These are phyloP conservation scores for Candida easanensis DNA, from an alignment of 805 yeast species.

Conservation along the genomic window DNA sequence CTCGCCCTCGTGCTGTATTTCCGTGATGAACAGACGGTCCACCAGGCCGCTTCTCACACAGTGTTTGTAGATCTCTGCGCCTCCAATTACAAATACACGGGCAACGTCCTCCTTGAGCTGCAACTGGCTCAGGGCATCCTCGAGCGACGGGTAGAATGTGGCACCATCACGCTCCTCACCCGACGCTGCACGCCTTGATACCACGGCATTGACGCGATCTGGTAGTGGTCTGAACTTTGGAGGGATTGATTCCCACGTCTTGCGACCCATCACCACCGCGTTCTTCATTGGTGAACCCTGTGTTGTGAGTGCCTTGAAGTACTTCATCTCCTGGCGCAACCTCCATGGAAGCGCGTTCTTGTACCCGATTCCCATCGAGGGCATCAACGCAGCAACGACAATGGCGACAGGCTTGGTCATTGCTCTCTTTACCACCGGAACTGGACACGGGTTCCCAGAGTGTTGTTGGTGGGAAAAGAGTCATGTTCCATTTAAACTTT, in stretches of 20 bases:
- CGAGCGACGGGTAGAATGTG: slow-evolving; percentile 39
- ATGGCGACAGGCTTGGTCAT: slow-evolving; percentile 45
- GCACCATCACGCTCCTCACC: slow-evolving; percentile 25
- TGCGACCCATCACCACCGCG: slow-evolving; percentile 94
- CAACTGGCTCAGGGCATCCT: slow-evolving; percentile 39
- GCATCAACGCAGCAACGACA: slow-evolving; percentile 83
- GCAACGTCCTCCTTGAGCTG: slow-evolving; percentile 36
- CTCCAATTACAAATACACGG: slow-evolving; percentile 83
- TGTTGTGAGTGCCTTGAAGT: slow-evolving; percentile 70
- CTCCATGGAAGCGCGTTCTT: slow-evolving; percentile 88
- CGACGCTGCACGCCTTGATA: slow-evolving; percentile 46
- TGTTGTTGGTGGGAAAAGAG: background rate
- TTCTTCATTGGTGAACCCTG: slow-evolving; percentile 38
- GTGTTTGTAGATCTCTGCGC: slow-evolving; percentile 78
- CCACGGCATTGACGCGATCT: slow-evolving; percentile 68
- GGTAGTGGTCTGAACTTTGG: slow-evolving; percentile 77
- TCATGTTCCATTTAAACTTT: too few relatives aligned
- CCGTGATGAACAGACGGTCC: slow-evolving; percentile 65
- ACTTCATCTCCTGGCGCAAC: slow-evolving; percentile 78
- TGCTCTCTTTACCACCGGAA: slow-evolving; percentile 3
- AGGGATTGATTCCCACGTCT: slow-evolving; percentile 95
- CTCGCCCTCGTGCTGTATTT: slow-evolving; percentile 40
- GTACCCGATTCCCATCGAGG: slow-evolving; percentile 80
- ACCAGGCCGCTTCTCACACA: slow-evolving; percentile 46
- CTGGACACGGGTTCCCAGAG: background rate